Evolutionary conservation across 345 rosid genomes (phyloP), one percentile per base, ranked within the genome.

Genomic region (Firmiana major): DNA sequence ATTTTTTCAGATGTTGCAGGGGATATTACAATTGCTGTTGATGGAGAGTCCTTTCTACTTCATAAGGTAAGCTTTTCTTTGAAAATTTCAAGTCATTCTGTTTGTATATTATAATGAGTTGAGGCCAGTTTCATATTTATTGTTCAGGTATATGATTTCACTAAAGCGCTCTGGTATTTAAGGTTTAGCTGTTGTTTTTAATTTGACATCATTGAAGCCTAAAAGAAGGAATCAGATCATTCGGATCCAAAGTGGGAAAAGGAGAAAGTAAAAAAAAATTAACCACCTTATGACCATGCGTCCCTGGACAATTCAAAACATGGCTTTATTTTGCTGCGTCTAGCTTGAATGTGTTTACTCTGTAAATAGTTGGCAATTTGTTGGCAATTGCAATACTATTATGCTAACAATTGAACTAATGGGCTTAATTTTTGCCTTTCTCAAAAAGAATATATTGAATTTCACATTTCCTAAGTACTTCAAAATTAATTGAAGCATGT

Each of bases 1-100:
- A 91, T 94, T 45, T 92, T 92, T 83, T 90, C 98, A 3, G 98
- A 91, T 70, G 94, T 94, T 63, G 97, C 97, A 0, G 95, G 94
- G 75, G 98, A 92, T 84, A 81, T 94, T 78, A 92, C 94, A 5
- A 83, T 92, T 74, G 79, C 87, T 59, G 94, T 92, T 3, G 91
- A 86, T 40, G 97, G 91, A 24, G 97, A 92, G 55, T 85, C 97
- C 42, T 94, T 94, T 81, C 89, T 94, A 53, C 90, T 94, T 21
- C 98, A 94, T 79, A 94, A 92, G 91, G 98, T 92, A 84, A 76
- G 53, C 34, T 63, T 45, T 36, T 74, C 38, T 38, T 70, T 11
- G 67, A 48, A 17, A 72, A 48, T 19, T 40, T 76, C 28, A 9
- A 4, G 19, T 49, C 19, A 59, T 22, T 75, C 48, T 22, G 21